Evolutionary conservation across 169 alveolate species (phyloP).

Genomic region (Hepatocystis sp.): DNA sequence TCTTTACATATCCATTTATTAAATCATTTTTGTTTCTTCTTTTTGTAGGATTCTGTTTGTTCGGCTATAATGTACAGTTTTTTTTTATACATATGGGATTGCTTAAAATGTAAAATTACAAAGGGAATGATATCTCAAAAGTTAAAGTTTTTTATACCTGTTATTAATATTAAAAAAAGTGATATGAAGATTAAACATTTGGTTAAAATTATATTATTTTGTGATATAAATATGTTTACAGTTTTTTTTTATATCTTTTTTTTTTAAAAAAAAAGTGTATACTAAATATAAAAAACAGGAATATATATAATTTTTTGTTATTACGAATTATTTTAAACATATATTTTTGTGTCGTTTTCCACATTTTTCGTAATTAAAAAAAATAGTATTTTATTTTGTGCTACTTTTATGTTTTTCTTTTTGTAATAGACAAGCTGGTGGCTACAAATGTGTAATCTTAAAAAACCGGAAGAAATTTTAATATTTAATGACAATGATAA

Average conservation of each 20-base stretch:
- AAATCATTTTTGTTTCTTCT: background rate
- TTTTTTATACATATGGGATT: conserved; percentile 68
- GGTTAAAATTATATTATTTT: conserved; percentile 23
- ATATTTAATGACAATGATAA: conserved; percentile 53
- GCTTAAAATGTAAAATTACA: conserved; percentile 30
- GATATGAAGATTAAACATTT: conserved; percentile 63
- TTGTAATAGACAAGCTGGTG: conserved; percentile 60
- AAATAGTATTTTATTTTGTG: too few species aligned
- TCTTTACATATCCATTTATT: too few species aligned
- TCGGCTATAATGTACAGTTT: conserved; percentile 68
- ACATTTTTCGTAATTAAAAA: too few species aligned
- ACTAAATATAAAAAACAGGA: too few species aligned
- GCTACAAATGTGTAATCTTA: conserved; percentile 46
- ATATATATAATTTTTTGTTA: too few species aligned
- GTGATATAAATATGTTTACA: background rate
- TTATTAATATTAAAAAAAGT: conserved; percentile 65
- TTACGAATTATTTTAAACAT: too few species aligned
- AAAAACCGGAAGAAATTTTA: conserved; percentile 41
- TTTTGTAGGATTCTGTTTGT: conserved; percentile 67
- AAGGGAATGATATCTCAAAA: conserved; percentile 5
- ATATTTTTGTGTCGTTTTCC: too few species aligned
- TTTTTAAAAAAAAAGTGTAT: too few species aligned
- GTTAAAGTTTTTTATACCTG: conserved; percentile 66
- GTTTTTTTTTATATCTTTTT: background rate
- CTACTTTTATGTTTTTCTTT: too few species aligned